Evolutionary conservation across 1,284 basidiomycete genomes (phyloP).

Genomic region (Termitomyces sp.): DNA sequence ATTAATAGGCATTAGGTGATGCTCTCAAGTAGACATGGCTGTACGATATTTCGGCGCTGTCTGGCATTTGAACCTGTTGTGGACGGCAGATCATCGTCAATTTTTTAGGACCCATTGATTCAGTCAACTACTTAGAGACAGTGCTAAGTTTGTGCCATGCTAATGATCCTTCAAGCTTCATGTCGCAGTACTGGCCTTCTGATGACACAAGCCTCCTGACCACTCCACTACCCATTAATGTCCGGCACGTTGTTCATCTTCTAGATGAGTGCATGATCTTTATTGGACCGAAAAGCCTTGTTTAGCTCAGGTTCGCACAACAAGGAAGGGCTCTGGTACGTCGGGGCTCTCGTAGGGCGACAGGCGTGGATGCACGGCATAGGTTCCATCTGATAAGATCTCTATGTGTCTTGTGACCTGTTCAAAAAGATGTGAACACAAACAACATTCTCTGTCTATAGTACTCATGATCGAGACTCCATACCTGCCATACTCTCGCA

Average conservation of each 20-base stretch:
- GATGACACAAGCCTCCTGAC: too few relatives aligned
- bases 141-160: background rate
- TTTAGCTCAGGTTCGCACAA: slow-evolving; percentile 39
- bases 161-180: background rate
- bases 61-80: background rate
- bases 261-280: background rate
- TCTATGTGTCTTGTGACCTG: slow-evolving; percentile 46
- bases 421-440: background rate
- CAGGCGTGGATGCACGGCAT: slow-evolving; percentile 35
- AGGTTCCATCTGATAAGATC: slow-evolving; percentile 31
- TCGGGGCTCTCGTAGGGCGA: slow-evolving; percentile 56
- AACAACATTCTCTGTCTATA: background rate
- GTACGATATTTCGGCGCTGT: background rate
- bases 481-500: slow-evolving; percentile 42
- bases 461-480: background rate
- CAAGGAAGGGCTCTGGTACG: slow-evolving; percentile 68
- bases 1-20: background rate
- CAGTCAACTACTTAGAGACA: background rate
- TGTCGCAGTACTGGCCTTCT: background rate
- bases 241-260: too few relatives aligned
- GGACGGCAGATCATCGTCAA: background rate
- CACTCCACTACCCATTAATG: background rate
- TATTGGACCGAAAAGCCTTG: background rate
- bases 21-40: too few relatives aligned
- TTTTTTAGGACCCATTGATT: background rate